Percentiles rank a stretch among this genome's conserved stretches.
Conservation (phyloP, 2,329 filamentous ascomycete genomes). For the Stachybotrys chlorohalonatus region DNA sequence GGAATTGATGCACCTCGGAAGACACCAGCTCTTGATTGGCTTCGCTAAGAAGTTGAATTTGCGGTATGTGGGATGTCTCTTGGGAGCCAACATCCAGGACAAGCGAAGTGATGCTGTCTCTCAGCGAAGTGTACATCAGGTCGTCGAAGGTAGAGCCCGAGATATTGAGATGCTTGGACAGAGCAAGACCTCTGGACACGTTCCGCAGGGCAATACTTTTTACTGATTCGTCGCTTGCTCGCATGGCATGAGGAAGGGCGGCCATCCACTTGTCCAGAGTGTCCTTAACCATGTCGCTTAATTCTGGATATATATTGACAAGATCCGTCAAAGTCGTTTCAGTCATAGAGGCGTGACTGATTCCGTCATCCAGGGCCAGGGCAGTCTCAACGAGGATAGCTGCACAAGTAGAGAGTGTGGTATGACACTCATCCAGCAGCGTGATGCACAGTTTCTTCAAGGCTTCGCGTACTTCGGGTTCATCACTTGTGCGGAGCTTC, state of each 20-base stretch:
- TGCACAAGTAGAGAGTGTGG: constrained; percentile 59
- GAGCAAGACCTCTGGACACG: constrained; percentile 62
- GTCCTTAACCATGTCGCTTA: constrained; percentile 57
- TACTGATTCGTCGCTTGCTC: constrained; percentile 68
- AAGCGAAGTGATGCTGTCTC: constrained; percentile 58
- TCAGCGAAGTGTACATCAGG: constrained; percentile 57
- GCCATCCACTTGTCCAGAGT: constrained; percentile 74
- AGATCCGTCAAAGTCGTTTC: constrained; percentile 51
- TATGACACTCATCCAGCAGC: constrained; percentile 70
- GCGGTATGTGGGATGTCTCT: constrained; percentile 5
- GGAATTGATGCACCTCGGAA: constrained; percentile 32
- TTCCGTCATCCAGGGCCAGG: constrained; percentile 54
- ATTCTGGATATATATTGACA: constrained; percentile 49
- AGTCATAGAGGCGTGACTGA: constrained; percentile 24
- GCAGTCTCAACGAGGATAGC: constrained; percentile 73
- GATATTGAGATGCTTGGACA: constrained; percentile 55
- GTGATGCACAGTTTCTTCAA: constrained; percentile 64
- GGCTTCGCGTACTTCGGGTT: constrained; percentile 57
- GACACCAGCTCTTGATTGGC: constrained; percentile 5
- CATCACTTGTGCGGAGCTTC: constrained; percentile 63
- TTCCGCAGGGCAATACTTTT: constrained; percentile 67
- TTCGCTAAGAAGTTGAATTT: constrained; percentile 19
- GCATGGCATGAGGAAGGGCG: constrained; percentile 74
- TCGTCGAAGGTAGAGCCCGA: constrained; percentile 60
- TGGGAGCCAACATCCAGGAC: constrained; percentile 14